Base-by-base conservation (phyloP, 1,284 basidiomycete species). In the Amylostereum areolatum region DNA sequence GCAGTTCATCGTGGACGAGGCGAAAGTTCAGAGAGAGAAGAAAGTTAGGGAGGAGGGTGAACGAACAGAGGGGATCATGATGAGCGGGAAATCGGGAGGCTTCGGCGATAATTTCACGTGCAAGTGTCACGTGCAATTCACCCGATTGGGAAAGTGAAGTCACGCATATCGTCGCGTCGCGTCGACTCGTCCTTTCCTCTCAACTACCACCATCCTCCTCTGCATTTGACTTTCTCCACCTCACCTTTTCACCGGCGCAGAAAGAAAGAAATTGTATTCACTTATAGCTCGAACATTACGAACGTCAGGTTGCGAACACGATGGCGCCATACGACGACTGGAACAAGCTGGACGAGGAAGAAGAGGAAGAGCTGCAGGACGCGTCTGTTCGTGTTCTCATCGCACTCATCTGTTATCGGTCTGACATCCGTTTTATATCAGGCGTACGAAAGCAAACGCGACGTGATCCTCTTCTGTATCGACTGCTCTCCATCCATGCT, bases 401-500 rank as follows among this genome's bases (percentile, higher is more conserved):
- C 24, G 11, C 12, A 39, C 31, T 31, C 24, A 40, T 43, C 10
- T 18, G 11, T 53, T 18, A 6, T 7, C 11, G 45, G 11, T 42
- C 32, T 41, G 11, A 35, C 24, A 10, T 30, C n/a, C 52, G 24
- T 43, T 47, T 40, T 27, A 48, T 36, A 6, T 7, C 56, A 92
- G 89, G 75, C 78, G 50, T 80, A 82, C 54, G 86, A 90, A 55
- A 81, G 81, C 35, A 83, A 83, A 54, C 78, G 79, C 52, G 92
- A 95, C 61, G 88, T 92, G 37, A 84, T 95, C 45, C 70, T 97
- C 12, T 97, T 97, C 69, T 91, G 89, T 61, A 92, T 98, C 52
- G 95, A 99, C 66, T 92, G 90, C 50, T 95, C 93, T 0, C 71
- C 79, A 37, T 88, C 91, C 10, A 98, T 98, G 94, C 85, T 90